Evolutionary conservation across 306 rosid genomes (phyloP).

Genomic region (Trichosanthes cucumerina): DNA sequence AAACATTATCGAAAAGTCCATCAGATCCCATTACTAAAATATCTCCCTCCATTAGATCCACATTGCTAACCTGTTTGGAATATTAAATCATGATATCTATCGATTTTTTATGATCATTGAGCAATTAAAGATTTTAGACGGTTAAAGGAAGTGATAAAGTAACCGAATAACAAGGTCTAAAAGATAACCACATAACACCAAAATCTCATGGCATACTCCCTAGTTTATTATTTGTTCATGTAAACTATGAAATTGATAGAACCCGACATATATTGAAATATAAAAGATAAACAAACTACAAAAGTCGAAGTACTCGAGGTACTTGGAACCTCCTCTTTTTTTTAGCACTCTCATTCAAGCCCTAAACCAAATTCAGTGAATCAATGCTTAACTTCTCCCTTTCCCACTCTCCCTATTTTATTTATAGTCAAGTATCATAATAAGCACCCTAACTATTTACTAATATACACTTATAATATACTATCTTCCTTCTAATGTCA

Average conservation of each 20-base stretch:
- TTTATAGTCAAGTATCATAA: too few species aligned
- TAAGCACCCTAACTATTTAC: too few species aligned
- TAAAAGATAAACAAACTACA: too few species aligned
- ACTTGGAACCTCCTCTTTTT: too few species aligned
- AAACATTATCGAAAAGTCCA: constrained; percentile 74
- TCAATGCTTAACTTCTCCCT: too few species aligned
- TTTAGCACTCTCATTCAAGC: too few species aligned
- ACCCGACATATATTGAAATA: too few species aligned
- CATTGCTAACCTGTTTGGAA: constrained; percentile 45
- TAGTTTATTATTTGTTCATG: not conserved
- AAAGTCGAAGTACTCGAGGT: too few species aligned
- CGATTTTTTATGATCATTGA: not conserved
- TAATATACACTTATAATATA: too few species aligned
- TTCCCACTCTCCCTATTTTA: too few species aligned
- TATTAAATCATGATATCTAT: not conserved
- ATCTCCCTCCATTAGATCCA: constrained; percentile 62
- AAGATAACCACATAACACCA: not conserved
- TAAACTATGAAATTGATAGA: not conserved
- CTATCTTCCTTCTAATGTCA: too few species aligned
- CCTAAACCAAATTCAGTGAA: too few species aligned
- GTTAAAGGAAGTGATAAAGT: not conserved
- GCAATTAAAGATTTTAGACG: not conserved
- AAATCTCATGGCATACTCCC: not conserved
- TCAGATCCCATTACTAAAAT: constrained; percentile 76
- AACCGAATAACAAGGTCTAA: not conserved